Conservation (phyloP, 2,329 filamentous ascomycete genomes). For the Rhynchosporium graminicola region DNA sequence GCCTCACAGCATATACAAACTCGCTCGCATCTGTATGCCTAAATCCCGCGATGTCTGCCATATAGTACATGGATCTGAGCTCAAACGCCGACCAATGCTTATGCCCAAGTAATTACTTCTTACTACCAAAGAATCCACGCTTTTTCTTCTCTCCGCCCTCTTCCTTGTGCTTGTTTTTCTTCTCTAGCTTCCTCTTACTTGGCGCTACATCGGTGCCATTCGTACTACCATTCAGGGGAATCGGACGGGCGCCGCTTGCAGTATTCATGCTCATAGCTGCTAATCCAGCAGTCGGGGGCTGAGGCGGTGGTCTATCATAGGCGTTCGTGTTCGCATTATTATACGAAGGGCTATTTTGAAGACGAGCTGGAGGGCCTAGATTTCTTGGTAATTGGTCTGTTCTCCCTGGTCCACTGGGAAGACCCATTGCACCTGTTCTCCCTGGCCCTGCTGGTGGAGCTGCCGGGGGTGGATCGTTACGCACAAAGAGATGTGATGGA, state of each 20-base stretch:
- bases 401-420: conserved; percentile 28
- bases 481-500: conserved; percentile 83
- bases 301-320: conserved; percentile 29
- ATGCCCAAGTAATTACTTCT: conserved; percentile 11
- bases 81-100: conserved; percentile 21
- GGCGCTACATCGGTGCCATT: conserved; percentile 32
- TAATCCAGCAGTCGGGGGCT: conserved; percentile 37
- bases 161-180: conserved; percentile 53
- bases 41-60: conserved; percentile 6
- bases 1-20: background rate
- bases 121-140: conserved; percentile 56
- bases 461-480: conserved; percentile 56
- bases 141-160: conserved; percentile 53
- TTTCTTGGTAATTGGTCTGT: conserved; percentile 36
- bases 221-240: conserved; percentile 34
- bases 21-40: conserved; percentile 9
- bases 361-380: conserved; percentile 32
- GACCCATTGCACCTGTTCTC: conserved; percentile 23
- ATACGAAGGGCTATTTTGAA: conserved; percentile 30
- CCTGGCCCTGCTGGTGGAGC: conserved; percentile 37
- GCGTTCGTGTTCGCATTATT: conserved; percentile 17
- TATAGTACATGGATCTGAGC: background rate
- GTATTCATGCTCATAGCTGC: conserved; percentile 35
- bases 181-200: conserved; percentile 47
- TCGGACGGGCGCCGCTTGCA: conserved; percentile 32